These are phyloP conservation scores for Fusarium sp. DNA, from an alignment of 2,329 filamentous ascomycete genomes.

Conservation along the genomic window DNA sequence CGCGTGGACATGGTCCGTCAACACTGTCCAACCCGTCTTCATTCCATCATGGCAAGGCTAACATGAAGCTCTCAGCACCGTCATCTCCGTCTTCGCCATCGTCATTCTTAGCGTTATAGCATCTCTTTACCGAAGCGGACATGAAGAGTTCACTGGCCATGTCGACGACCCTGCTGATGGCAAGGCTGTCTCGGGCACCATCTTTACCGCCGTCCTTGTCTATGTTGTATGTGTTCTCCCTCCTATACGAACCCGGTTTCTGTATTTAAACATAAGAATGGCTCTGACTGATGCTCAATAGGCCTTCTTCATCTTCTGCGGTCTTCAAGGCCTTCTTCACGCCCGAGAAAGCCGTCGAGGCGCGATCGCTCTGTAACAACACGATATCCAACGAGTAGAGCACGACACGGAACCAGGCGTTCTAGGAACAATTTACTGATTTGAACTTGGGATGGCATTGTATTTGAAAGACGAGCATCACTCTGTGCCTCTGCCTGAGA, in stretches of 20 bases:
- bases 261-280: background rate
- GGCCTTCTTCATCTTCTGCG: conserved; percentile 93
- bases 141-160: conserved; percentile 85
- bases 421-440: conserved; percentile 42
- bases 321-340: conserved; percentile 87
- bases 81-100: conserved; percentile 74
- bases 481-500: conserved; percentile 5
- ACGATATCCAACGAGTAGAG: conserved; percentile 32
- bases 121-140: conserved; percentile 79
- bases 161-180: conserved; percentile 78
- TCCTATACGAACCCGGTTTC: background rate
- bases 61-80: conserved; percentile 66
- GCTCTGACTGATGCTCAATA: conserved; percentile 50
- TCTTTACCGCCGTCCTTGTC: conserved; percentile 88
- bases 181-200: conserved; percentile 80
- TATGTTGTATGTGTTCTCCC: conserved; percentile 76
- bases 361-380: conserved; percentile 76
- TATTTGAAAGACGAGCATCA: conserved; percentile 39
- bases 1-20: conserved; percentile 90
- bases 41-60: conserved; percentile 38
- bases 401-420: conserved; percentile 45
- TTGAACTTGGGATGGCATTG: conserved; percentile 43
- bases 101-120: conserved; percentile 72
- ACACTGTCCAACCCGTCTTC: conserved; percentile 25
- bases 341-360: conserved; percentile 83